Base-by-base conservation (phyloP, 768 basidiomycete species). In the Tephrocybe sp. region DNA sequence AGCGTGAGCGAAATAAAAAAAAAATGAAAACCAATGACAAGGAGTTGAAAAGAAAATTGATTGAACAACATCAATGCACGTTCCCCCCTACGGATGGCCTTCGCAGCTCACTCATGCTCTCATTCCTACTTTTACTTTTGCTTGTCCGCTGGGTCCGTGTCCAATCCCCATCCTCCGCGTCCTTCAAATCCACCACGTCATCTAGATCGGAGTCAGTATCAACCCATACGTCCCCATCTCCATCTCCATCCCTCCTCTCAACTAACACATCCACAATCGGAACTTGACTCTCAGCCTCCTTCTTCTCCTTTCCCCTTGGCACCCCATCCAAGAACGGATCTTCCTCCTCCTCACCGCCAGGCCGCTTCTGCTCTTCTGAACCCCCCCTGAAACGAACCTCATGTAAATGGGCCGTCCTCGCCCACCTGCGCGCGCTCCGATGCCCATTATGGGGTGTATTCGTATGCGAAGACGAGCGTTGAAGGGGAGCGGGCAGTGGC, bases 361-460 rank as follows among this genome's bases (percentile, higher is more conserved):
- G 45, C 48, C 32, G 10, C 22, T 19, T 26, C 9, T 49, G 26
- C 22, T 49, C 20, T 14, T 26, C 19, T 54, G 22, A 4, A 17
- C 22, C 9, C 16, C 13, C 31, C n/a, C 45, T 30, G 20, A 49
- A 12, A 10, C 53, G 42, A n/a, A 87, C 79, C 60, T 85, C 82
- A 55, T 89, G 87, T 40, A 88, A 57, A 69, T 89, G 87, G 3
- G 87, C 82, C 0, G 72, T 84, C 33, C 82, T 71, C 17, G 85
- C 85, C 77, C 82, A 84, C 33, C 74, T 74, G 54, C 76, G 79
- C 14, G 78, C 76, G 48, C 77, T 76, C 45, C 67, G 71, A 6
- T 75, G 75, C 5, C 20, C 31, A 38, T 33, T 55, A 55, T 40
- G 52, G 54, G 30, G 39, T 42, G 59, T 52, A 11, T 57, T 58